Evolutionary conservation across 2,329 filamentous ascomycete genomes (phyloP), one percentile per base, ranked within the genome.

Genomic region (Calonectria fujianensis): DNA sequence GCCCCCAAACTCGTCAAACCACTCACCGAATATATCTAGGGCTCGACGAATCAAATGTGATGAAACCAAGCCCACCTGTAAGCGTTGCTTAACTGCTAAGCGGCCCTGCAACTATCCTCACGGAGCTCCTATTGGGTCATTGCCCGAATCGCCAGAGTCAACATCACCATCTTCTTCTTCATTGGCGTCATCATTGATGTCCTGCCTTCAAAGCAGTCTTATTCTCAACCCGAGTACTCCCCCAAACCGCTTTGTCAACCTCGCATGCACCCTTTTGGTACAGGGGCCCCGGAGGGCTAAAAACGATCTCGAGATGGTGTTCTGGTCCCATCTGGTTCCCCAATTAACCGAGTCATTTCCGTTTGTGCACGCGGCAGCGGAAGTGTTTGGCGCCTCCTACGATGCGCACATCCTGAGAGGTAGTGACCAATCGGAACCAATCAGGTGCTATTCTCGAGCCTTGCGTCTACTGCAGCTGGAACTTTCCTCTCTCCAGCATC

Each of bases 1-100:
- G 13, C 1, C 39, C 64, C 37, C 11, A 41, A 20, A 35, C 31
- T 39, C 31, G 18, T 18, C 16, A 35, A 61, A 20, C 11, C 20
- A 18, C 76, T 78, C 35, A 77, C 32, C 20, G 10, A 2, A 57
- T 32, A 20, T n/a, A 31, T 32, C 4, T 0, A 79, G 78, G 59
- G 67, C 76, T 14, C 51, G 78, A 7, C 78, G 78, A 45, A 59
- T 80, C 9, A 80, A 80, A 27, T 80, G 78, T 8, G 78, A 80
- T 67, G 78, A 80, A 2, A 37, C 57, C 0, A 80, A 80, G 5
- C 78, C 78, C 5, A 35, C 50, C 4, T 80, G 78, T 31, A 64
- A 69, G 27, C 75, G 78, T 0, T 80, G 78, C 37, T 35, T 72
- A 41, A 70, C 63, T 14, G 69, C 78, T 1, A 75, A 72, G 24